A percentile compares a stretch with the other conserved stretches of the same genome.
Evolutionary conservation across 495 filamentous ascomycete genomes (phyloP).

Genomic region (Penicillium egyptiacum): DNA sequence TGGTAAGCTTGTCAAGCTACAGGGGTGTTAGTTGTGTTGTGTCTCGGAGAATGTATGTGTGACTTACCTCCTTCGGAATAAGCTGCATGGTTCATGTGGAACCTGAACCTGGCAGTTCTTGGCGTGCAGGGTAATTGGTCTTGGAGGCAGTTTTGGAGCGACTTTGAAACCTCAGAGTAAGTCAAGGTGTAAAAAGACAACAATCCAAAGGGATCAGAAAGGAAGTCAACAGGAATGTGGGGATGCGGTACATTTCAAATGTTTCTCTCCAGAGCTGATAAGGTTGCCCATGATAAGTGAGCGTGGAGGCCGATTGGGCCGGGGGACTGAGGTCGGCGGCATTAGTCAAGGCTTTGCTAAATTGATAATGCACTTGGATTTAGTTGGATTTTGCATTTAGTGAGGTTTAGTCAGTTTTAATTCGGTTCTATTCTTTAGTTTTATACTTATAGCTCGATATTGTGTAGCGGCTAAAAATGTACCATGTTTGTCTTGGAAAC

Average conservation of each 20-base stretch:
- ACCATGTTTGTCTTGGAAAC: not conserved
- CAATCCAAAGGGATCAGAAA: not conserved
- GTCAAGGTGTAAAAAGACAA: not conserved
- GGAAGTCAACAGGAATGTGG: constrained; percentile 20
- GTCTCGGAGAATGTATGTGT: constrained; percentile 16
- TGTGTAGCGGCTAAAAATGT: not conserved
- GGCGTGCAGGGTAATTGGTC: constrained; percentile 15
- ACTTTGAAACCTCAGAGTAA: not conserved
- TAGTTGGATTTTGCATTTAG: not conserved
- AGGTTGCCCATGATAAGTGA: constrained; percentile 22
- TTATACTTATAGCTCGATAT: not conserved
- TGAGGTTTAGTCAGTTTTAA: not conserved
- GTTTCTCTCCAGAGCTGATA: constrained; percentile 8
- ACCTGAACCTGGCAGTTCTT: constrained; percentile 22
- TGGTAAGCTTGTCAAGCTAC: constrained; percentile 94
- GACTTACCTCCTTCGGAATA: constrained; percentile 76
- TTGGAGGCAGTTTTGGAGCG: not conserved
- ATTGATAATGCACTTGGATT: constrained; percentile 1
- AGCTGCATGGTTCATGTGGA: constrained; percentile 67
- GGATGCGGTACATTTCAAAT: constrained; percentile 12
- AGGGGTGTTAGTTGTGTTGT: constrained; percentile 6
- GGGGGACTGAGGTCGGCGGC: constrained; percentile 16
- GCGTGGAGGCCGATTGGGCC: constrained; percentile 27
- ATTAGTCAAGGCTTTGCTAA: constrained; percentile 28
- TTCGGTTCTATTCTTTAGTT: not conserved